phyloP scores from a whole-genome alignment of 768 basidiomycete species.

The Cubamyces sp. region DNA sequence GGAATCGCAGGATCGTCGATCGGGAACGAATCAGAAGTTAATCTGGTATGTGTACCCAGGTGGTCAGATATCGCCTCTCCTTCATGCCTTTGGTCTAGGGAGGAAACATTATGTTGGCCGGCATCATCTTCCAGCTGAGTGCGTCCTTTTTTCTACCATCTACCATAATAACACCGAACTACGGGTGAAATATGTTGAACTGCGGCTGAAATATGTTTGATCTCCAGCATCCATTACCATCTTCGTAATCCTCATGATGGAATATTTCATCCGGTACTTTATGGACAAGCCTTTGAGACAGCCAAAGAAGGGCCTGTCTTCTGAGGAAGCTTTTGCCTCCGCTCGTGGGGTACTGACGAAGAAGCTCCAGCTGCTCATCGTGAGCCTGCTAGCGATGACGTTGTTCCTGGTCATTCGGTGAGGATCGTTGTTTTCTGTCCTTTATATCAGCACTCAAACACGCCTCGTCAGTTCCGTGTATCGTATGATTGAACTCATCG shows the following conservation, averaged over 20 bases:
- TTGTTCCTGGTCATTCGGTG: slow-evolving; percentile 23
- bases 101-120: slow-evolving; percentile 40
- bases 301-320: neutral
- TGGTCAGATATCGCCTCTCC: neutral
- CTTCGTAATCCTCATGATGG: slow-evolving; percentile 9
- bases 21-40: slow-evolving; percentile 11
- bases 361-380: slow-evolving; percentile 8
- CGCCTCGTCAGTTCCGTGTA: slow-evolving; percentile 44
- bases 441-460: neutral
- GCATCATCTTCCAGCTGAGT: slow-evolving; percentile 51
- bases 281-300: slow-evolving; percentile 2
- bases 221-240: slow-evolving; percentile 14
- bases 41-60: neutral
- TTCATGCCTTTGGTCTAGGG: slow-evolving; percentile 19
- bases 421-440: neutral
- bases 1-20: slow-evolving; percentile 46
- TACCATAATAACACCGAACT: too few relatives aligned
- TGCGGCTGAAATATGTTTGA: too few relatives aligned
- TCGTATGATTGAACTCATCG: slow-evolving; percentile 50
- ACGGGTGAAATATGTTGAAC: too few relatives aligned
- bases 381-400: slow-evolving; percentile 10
- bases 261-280: slow-evolving; percentile 11
- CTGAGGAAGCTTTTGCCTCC: neutral
- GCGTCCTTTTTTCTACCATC: neutral
- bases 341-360: neutral